Evolutionary conservation across 1,139 yeast species (phyloP), one percentile per base, ranked within the genome.

Genomic region (Schwanniomyces etchellsii): DNA sequence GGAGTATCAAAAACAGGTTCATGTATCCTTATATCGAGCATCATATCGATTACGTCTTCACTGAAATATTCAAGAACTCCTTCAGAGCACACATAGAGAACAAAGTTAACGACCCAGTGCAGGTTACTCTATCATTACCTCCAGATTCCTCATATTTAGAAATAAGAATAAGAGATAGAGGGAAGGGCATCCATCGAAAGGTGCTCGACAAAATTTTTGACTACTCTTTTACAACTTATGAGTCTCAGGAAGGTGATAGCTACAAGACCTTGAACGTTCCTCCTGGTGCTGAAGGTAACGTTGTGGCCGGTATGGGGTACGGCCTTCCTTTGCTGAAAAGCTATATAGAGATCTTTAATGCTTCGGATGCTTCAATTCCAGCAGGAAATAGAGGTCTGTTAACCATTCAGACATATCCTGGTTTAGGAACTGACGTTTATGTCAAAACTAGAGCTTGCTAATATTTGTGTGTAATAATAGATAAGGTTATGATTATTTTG

Each of bases 271-370:
- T 77, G 34, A 82, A 82, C 45, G 73, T 74, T 13, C 78, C 84
- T 13, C 93, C 93, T 0, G 93, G 88, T 0, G 55, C 48, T 22
- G 83, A 81, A 1, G 80, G 81, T 0, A 76, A 81, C 45, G 71
- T 77, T 5, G 85, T 88, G 20, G 96, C 96, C 0, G 98, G 98
- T 0, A 81, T 91, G 84, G 98, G 98, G 1, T 89, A 86, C 50
- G 98, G 98, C 0, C 57, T 89, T 32, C 97, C 97, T 1, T 61
- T 89, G 37, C 84, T 91, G 59, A 74, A 75, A 47, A 62, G 61
- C 38, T 67, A 67, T 42, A 55, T 64, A n/a, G 72, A 67, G 42
- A 59, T 63, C 2, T 67, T 67, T 42, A 64, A 65, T 36, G 65
- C 60, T 24, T 39, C 34, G 4, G 43, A 41, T 5, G 38, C 38